Base-by-base conservation (phyloP, 2,329 filamentous ascomycete species). In the Ploettnerulaceae sp. region DNA sequence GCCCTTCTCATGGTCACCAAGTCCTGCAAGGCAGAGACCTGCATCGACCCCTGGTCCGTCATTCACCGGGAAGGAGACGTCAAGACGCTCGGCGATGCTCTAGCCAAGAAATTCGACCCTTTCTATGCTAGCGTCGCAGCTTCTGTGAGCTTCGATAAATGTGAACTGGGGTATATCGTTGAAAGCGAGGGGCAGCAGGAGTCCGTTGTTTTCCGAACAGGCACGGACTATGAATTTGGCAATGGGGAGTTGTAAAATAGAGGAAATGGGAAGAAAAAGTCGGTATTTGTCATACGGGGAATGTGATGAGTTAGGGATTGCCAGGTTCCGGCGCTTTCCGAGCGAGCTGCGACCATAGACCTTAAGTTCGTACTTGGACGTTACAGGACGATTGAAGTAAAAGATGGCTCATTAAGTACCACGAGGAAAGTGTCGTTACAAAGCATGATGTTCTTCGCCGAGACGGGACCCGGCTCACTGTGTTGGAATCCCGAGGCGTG, bases 1-100 rank as follows among this genome's bases (percentile, higher is more conserved):
- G 67, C 77, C 2, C 67, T 84, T 1, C 67, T 82, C 36, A 65
- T 83, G 49, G 75, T 81, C 1, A 67, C 80, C 18, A 83, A 83
- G 64, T 75, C 75, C 3, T 83, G 80, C 63, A 74, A 75, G 57
- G 74, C 70, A 7, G 54, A 66, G 7, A 67, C 69, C 0, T 83
- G 80, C 55, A 64, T 71, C 3, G 63, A 71, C 18, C 80, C 80
- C 0, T 83, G 80, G 80, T 64, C 65, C 11, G 68, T 69, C 2
- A 63, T 83, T 2, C 77, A 82, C 53, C 77, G 78, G 0, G 63
- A 62, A 1, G 75, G 51, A 12, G 59, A 70, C 21, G 79, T 82
- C 1, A 59, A 61, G 21, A 76, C 61, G 18, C 62, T 84, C 2
- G 58, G 61, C 0, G 74, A 79, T 42, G 79, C 79, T 0, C 63